phyloP scores from a whole-genome alignment of 331 rosid genomes.

The Ulmus americana region DNA sequence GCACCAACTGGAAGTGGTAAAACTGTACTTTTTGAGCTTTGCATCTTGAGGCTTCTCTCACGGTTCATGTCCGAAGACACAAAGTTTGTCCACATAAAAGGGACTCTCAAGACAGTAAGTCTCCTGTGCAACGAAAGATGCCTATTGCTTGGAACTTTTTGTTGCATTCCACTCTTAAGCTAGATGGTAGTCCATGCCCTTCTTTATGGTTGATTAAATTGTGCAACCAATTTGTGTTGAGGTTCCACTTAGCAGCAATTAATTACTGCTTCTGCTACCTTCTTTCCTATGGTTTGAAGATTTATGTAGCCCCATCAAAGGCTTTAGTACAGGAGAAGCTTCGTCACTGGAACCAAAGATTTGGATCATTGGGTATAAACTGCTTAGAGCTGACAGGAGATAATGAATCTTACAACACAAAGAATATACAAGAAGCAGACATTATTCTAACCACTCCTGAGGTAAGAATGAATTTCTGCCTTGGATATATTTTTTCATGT shows the following conservation, averaged over 20 bases:
- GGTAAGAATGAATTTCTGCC: slow-evolving; percentile 37
- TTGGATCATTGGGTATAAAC: slow-evolving; percentile 60
- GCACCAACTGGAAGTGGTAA: slow-evolving; percentile 99
- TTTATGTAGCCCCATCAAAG: slow-evolving; percentile 90
- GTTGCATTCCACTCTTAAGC: not conserved
- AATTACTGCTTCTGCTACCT: slow-evolving; percentile 15
- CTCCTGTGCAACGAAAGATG: slow-evolving; percentile 10
- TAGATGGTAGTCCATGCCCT: slow-evolving; percentile 15
- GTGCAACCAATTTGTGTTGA: slow-evolving; percentile 22
- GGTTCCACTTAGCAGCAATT: slow-evolving; percentile 11
- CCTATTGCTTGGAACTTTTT: not conserved
- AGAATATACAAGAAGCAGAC: slow-evolving; percentile 75
- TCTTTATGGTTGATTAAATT: slow-evolving; percentile 22
- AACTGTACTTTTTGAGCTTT: slow-evolving; percentile 88
- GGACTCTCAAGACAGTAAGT: slow-evolving; percentile 89
- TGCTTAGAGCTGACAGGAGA: slow-evolving; percentile 95
- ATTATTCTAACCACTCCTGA: slow-evolving; percentile 94
- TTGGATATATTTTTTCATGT: slow-evolving; percentile 15
- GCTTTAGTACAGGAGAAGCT: slow-evolving; percentile 96
- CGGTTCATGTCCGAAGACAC: slow-evolving; percentile 60
- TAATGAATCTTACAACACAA: slow-evolving; percentile 63
- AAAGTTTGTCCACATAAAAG: slow-evolving; percentile 54
- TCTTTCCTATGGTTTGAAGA: slow-evolving; percentile 45
- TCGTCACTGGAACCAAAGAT: slow-evolving; percentile 87
- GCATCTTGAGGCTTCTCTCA: slow-evolving; percentile 85